Evolutionary conservation across 805 yeast species (phyloP).

Genomic region (Sungouiella blattae): DNA sequence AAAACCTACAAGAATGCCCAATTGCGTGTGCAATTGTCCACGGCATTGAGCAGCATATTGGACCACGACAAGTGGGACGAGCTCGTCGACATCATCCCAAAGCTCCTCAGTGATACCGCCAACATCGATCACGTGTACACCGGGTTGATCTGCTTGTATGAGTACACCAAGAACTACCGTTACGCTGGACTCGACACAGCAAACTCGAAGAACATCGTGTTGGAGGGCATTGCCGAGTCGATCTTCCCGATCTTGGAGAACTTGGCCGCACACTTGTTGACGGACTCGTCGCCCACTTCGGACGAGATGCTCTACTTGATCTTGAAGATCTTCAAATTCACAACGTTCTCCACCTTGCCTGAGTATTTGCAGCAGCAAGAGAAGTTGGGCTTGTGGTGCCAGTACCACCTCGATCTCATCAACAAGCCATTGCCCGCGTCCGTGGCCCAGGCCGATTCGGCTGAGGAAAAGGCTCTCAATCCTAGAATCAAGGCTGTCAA

Average conservation of each 20-base stretch:
- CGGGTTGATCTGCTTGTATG: constrained; percentile 38
- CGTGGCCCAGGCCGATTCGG: constrained; percentile 28
- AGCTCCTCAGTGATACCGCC: constrained; percentile 27
- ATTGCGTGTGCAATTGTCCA: constrained; percentile 54
- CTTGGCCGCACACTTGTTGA: constrained; percentile 26
- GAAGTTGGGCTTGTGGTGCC: constrained; percentile 41
- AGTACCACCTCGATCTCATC: constrained; percentile 33
- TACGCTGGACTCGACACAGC: constrained; percentile 46
- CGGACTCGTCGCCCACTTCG: constrained; percentile 17
- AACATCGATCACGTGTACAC: constrained; percentile 35
- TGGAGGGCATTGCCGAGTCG: constrained; percentile 34
- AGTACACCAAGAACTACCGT: constrained; percentile 39
- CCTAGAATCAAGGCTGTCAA: constrained; percentile 43
- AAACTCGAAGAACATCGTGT: constrained; percentile 31
- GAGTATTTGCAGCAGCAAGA: constrained; percentile 32
- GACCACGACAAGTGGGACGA: constrained; percentile 45
- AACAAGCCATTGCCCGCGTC: constrained; percentile 36
- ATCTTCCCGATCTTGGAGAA: constrained; percentile 36
- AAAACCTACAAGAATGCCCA: constrained; percentile 30
- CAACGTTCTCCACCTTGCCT: constrained; percentile 37
- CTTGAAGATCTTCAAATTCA: constrained; percentile 38
- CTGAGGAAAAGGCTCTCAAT: constrained; percentile 31
- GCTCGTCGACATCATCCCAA: constrained; percentile 15
- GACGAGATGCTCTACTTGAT: constrained; percentile 35
- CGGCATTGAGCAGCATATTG: constrained; percentile 54